Percentiles rank a stretch among this genome's conserved stretches.
phyloP scores from a whole-genome alignment of 2,329 filamentous ascomycete genomes.

The Cordyceps fumosorosea region DNA sequence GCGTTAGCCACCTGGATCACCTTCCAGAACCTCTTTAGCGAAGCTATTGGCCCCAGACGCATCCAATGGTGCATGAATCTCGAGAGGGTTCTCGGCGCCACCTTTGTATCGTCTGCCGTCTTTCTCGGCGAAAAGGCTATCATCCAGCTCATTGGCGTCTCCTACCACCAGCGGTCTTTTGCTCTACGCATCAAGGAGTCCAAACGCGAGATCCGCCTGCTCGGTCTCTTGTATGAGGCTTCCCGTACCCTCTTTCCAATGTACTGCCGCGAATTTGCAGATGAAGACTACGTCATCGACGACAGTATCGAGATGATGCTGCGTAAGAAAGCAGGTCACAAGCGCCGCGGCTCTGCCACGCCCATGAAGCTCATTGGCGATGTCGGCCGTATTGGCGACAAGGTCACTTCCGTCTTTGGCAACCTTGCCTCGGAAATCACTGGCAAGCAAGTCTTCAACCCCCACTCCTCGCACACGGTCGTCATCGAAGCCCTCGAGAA shows the following conservation, averaged over 20 bases:
- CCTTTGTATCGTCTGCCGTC: slow-evolving; percentile 61
- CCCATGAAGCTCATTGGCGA: slow-evolving; percentile 75
- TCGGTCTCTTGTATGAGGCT: slow-evolving; percentile 83
- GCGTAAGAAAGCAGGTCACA: slow-evolving; percentile 44
- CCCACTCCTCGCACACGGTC: slow-evolving; percentile 81
- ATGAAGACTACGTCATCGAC: slow-evolving; percentile 89
- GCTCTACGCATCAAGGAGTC: slow-evolving; percentile 79
- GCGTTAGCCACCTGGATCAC: slow-evolving; percentile 55
- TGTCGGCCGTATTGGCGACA: slow-evolving; percentile 79
- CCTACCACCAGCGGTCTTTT: slow-evolving; percentile 80
- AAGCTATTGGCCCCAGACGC: slow-evolving; percentile 21
- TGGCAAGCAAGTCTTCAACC: slow-evolving; percentile 91
- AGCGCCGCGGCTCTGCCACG: slow-evolving; percentile 55
- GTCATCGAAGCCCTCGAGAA: slow-evolving; percentile 87
- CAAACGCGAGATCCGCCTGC: slow-evolving; percentile 75
- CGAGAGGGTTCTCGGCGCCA: slow-evolving; percentile 58
- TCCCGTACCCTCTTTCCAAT: slow-evolving; percentile 84
- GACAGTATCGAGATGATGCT: slow-evolving; percentile 70
- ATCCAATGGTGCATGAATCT: slow-evolving; percentile 52
- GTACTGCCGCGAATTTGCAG: slow-evolving; percentile 82
- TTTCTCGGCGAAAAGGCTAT: slow-evolving; percentile 72
- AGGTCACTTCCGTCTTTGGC: slow-evolving; percentile 87
- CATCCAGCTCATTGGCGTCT: slow-evolving; percentile 77
- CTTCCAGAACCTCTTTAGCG: slow-evolving; percentile 49
- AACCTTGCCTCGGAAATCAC: slow-evolving; percentile 93